Conservation (phyloP, 1,284 basidiomycete species). For the Moesziomyces globuligerus region DNA sequence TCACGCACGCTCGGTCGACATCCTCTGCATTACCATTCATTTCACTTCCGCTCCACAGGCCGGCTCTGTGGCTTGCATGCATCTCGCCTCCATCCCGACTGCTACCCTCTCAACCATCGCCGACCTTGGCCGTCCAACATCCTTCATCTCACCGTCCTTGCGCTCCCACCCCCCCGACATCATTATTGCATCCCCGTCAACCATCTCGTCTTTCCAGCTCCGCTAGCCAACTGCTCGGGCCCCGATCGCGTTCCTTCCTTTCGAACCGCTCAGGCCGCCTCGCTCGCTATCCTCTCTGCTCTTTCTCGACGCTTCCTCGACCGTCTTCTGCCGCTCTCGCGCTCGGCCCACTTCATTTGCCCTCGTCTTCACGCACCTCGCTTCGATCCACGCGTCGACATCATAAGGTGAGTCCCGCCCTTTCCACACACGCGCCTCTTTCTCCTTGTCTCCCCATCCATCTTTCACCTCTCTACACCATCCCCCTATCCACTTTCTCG, state of each 20-base stretch:
- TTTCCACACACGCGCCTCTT: background rate
- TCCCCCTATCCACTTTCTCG: background rate
- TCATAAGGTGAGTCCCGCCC: background rate
- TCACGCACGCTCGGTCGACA: conserved; percentile 2
- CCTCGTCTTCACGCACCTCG: no score
- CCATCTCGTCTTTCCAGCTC: no score
- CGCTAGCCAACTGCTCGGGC: background rate
- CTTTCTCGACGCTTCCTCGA: background rate
- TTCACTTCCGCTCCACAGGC: conserved; percentile 23
- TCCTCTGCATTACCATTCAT: background rate
- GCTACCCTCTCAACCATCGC: background rate
- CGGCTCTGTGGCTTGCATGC: conserved; percentile 39
- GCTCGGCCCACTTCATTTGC: background rate
- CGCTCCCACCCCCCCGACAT: background rate
- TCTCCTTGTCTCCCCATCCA: background rate
- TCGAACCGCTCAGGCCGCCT: background rate
- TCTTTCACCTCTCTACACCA: background rate
- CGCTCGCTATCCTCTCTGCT: background rate
- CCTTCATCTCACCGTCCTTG: background rate
- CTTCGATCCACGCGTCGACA: background rate
- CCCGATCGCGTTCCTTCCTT: no score
- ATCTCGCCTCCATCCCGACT: conserved; percentile 5
- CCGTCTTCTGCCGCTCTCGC: no score
- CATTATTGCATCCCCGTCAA: background rate
- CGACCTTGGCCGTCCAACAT: background rate